Percentiles rank a stretch among this genome's conserved stretches.
These are phyloP conservation scores for Talaromyces sp. DNA, from an alignment of 2,329 filamentous ascomycete species.

Conservation along the genomic window DNA sequence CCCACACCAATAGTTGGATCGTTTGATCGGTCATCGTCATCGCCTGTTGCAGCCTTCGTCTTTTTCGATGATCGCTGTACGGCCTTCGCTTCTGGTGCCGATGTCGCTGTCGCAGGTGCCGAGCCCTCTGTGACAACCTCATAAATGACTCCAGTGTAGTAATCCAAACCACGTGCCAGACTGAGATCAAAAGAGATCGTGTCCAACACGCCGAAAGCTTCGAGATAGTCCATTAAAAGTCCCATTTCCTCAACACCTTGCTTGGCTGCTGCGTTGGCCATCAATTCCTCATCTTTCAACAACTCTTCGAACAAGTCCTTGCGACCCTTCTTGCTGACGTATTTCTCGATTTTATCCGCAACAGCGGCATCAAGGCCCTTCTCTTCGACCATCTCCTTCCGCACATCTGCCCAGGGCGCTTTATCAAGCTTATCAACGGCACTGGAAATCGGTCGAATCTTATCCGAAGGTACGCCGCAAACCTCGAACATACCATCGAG, in stretches of 20 bases:
- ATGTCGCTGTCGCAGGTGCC: slow-evolving; percentile 51
- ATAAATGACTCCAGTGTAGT: slow-evolving; percentile 88
- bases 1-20: slow-evolving; percentile 82
- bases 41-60: slow-evolving; percentile 48
- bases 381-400: slow-evolving; percentile 88
- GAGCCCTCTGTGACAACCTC: slow-evolving; percentile 83
- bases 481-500: slow-evolving; percentile 90
- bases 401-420: slow-evolving; percentile 82
- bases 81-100: slow-evolving; percentile 36
- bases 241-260: slow-evolving; percentile 77
- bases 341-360: slow-evolving; percentile 84
- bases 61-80: slow-evolving; percentile 41
- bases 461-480: slow-evolving; percentile 80
- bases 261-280: slow-evolving; percentile 70
- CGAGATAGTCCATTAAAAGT: slow-evolving; percentile 75
- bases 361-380: slow-evolving; percentile 75
- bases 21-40: slow-evolving; percentile 67
- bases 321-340: slow-evolving; percentile 72
- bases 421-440: slow-evolving; percentile 97
- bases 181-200: slow-evolving; percentile 85
- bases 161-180: slow-evolving; percentile 85
- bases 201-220: slow-evolving; percentile 69
- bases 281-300: slow-evolving; percentile 63
- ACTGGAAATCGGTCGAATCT: slow-evolving; percentile 84
- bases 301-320: slow-evolving; percentile 71